Percentiles rank a stretch among this genome's conserved stretches.
Conservation (phyloP, 495 filamentous ascomycete species). For the Bombardia bombarda region DNA sequence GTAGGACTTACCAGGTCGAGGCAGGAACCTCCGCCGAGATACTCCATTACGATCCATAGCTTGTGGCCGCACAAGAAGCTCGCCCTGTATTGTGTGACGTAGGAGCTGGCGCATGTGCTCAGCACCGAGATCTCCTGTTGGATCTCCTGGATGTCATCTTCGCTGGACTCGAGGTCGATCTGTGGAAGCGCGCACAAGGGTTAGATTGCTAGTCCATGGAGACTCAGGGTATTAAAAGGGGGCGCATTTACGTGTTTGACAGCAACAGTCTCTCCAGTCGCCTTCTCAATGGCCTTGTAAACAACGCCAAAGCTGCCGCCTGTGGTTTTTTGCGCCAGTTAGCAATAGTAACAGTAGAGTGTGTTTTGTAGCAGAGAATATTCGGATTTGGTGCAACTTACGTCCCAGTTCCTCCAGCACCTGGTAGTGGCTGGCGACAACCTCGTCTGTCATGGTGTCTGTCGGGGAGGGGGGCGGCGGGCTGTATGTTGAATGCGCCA, state of each 20-base stretch:
- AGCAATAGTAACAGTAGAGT: too few species aligned
- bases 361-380: too few species aligned
- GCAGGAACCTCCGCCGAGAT: conserved; percentile 86
- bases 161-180: conserved; percentile 97
- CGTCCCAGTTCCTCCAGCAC: conserved; percentile 89
- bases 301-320: conserved; percentile 95
- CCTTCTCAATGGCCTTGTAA: conserved; percentile 86
- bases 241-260: conserved; percentile 69
- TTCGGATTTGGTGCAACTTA: too few species aligned
- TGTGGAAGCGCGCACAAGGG: conserved; percentile 25
- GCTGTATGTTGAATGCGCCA: not conserved
- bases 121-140: conserved; percentile 96
- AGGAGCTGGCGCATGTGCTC: conserved; percentile 85
- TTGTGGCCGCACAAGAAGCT: conserved; percentile 92
- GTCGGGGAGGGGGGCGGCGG: too few species aligned
- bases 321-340: too few species aligned
- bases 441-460: conserved; percentile 45
- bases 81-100: conserved; percentile 92
- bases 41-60: conserved; percentile 99
- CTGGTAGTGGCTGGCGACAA: conserved; percentile 76
- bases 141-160: conserved; percentile 96
- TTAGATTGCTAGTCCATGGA: conserved; percentile 1
- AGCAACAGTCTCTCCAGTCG: conserved; percentile 81
- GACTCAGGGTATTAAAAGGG: not conserved
- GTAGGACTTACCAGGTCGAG: conserved; percentile 64